Evolutionary conservation across 768 basidiomycete genomes (phyloP).

Genomic region (Megacollybia marginata): DNA sequence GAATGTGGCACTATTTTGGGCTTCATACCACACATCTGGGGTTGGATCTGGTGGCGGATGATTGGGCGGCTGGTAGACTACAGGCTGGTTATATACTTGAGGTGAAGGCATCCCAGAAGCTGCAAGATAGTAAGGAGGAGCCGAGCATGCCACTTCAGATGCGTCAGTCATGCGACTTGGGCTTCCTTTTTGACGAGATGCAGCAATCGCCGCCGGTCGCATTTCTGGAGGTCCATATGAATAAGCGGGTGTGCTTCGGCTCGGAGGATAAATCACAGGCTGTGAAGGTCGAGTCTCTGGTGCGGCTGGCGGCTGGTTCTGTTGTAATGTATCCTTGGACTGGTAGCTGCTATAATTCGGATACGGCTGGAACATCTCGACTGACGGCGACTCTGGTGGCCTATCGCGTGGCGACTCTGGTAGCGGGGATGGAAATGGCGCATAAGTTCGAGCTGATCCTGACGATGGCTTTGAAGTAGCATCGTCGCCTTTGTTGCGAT

Average conservation of each 20-base stretch:
- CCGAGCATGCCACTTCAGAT: too few relatives aligned
- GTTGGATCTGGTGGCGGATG: neutral
- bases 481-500: slow-evolving; percentile 34
- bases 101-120: too few relatives aligned
- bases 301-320: neutral
- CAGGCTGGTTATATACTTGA: slow-evolving; percentile 18
- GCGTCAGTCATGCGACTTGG: too few relatives aligned
- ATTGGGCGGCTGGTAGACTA: neutral
- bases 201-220: too few relatives aligned
- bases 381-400: slow-evolving; percentile 17
- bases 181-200: too few relatives aligned
- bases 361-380: slow-evolving; percentile 37
- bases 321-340: slow-evolving; percentile 23
- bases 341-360: slow-evolving; percentile 14
- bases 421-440: slow-evolving; percentile 30
- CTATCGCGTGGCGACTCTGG: slow-evolving; percentile 5
- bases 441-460: slow-evolving; percentile 26
- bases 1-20: neutral
- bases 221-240: too few relatives aligned
- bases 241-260: too few relatives aligned
- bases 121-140: too few relatives aligned
- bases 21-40: neutral
- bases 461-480: neutral
- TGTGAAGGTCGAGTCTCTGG: neutral
- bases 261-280: neutral